A percentile compares a stretch with the other conserved stretches of the same genome.
These are phyloP conservation scores for Cutaneotrichosporon mucoides DNA, from an alignment of 1,284 basidiomycete genomes.

Conservation along the genomic window DNA sequence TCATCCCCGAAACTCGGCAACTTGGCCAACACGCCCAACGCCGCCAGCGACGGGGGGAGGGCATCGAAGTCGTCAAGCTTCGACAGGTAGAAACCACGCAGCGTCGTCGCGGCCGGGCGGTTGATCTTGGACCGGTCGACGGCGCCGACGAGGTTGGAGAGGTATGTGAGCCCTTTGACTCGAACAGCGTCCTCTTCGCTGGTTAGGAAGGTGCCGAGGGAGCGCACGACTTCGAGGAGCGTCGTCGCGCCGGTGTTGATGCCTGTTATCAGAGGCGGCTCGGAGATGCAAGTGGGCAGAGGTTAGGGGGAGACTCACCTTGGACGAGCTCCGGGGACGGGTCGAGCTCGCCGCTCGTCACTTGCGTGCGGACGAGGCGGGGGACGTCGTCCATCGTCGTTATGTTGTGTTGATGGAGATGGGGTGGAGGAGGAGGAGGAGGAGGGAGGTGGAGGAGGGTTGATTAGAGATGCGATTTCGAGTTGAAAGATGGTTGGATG, in stretches of 20 bases:
- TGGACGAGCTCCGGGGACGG: conserved; percentile 38
- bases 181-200: conserved; percentile 74
- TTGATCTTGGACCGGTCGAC: conserved; percentile 67
- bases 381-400: conserved; percentile 37
- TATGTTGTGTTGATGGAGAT: not conserved
- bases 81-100: conserved; percentile 75
- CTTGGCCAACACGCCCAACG: conserved; percentile 64
- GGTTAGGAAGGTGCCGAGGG: conserved; percentile 79
- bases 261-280: no score
- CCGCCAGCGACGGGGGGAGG: conserved; percentile 68
- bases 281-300: no score
- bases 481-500: no score
- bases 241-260: conserved; percentile 60
- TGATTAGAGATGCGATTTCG: no score
- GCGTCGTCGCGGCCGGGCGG: conserved; percentile 79
- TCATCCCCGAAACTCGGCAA: conserved; percentile 64
- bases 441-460: no score
- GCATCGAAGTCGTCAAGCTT: conserved; percentile 84
- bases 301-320: conserved; percentile 28
- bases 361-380: conserved; percentile 41
- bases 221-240: conserved; percentile 80
- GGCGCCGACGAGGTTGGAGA: conserved; percentile 58
- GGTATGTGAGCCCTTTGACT: conserved; percentile 55
- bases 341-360: conserved; percentile 39
- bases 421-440: not conserved